Base-by-base conservation (phyloP, 192 early-diverging fungal species). In the Entrophospora sp. region DNA sequence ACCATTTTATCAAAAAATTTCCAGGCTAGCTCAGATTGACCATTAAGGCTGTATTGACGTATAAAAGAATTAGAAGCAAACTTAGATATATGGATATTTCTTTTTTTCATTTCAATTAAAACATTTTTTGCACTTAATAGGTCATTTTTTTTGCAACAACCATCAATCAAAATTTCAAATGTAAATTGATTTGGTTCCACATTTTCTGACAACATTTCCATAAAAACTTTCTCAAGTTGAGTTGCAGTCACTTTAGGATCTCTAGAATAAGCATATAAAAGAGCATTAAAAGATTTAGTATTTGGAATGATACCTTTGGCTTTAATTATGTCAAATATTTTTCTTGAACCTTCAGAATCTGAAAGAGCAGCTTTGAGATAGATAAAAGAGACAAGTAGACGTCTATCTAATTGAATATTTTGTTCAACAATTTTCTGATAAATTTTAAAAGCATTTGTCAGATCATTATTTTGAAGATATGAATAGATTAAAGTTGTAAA, bases 151-250 rank as follows among this genome's bases (percentile, higher is more conserved):
- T 20, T 56, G 32, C 24, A 56, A 14, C 32, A 20, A 0, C n/a
- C 53, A 56, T 56, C 30, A 36, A 56, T 56, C 20, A 56, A 20
- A 10, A 56, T 14, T 35, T 56, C 53, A 35, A 34, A 56, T 20
- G 53, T 56, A 56, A 22, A 56, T 7, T 2, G 30, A 20, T 56
- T 56, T 12, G 53, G 32, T 20, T 56, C 32, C 5, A 36, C 20
- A 10, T 18, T 36, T 24, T 36, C 28, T 36, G 18, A 14, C 6
- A 56, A 22, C 53, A 56, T 56, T 18, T 36, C 30, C n/a, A 36
- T 7, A 56, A 35, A 56, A 35, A 56, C 3, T 35, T 22, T 3
- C 14, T 56, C 53, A n/a, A 56, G 32, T 2, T 35, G 2, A 12
- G n/a, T 10, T 22, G 31, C 22, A 20, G n/a, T 20, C 32, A 36